Percentiles rank a stretch among this genome's conserved stretches.
phyloP scores from a whole-genome alignment of 331 rosid species.

The Quercus phellos region DNA sequence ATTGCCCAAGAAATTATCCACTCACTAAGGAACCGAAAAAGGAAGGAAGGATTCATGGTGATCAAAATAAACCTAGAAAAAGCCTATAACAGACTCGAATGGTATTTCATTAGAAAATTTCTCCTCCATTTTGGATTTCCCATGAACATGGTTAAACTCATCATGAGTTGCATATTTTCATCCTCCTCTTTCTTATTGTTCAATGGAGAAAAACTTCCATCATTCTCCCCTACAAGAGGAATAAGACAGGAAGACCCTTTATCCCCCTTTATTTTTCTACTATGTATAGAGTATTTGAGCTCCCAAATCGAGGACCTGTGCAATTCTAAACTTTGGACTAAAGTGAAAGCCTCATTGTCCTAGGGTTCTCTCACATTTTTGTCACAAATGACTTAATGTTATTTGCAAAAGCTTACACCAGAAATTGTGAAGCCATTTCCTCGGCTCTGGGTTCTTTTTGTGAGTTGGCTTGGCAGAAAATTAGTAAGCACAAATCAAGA shows the following conservation, averaged over 20 bases:
- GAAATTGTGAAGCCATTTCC: neutral
- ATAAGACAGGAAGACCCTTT: neutral
- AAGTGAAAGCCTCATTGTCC: neutral
- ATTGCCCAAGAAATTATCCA: neutral
- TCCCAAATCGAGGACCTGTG: no score
- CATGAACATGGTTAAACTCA: neutral
- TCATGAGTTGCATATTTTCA: neutral
- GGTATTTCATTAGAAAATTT: neutral
- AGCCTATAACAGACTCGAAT: neutral
- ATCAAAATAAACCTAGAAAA: neutral
- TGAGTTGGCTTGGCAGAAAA: rapidly evolving
- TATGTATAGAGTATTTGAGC: neutral
- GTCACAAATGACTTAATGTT: neutral
- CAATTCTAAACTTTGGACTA: no score
- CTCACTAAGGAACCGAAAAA: neutral
- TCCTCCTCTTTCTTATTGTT: neutral
- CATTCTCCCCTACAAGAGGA: neutral
- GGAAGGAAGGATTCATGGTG: neutral
- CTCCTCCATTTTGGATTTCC: neutral
- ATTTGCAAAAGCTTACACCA: neutral
- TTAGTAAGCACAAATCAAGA: neutral
- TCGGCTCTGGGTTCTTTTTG: rapidly evolving
- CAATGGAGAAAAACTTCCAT: neutral
- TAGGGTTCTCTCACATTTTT: neutral
- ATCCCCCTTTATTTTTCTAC: neutral